phyloP scores from a whole-genome alignment of 2,329 filamentous ascomycete genomes.

The Stachybotrys echinatus region DNA sequence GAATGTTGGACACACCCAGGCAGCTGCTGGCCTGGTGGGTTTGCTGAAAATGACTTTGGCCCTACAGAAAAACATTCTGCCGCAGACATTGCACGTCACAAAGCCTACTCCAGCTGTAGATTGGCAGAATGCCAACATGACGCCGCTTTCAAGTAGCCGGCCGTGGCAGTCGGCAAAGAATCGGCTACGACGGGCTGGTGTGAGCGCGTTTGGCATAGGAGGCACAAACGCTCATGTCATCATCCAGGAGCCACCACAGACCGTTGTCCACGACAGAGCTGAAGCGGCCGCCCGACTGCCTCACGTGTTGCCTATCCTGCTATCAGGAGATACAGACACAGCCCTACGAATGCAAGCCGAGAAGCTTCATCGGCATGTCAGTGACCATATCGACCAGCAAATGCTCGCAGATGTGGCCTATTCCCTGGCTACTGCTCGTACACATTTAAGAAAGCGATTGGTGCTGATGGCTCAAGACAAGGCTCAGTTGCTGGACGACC shows the following conservation, averaged over 20 bases:
- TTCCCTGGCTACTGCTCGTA: conserved; percentile 8
- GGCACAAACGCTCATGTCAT: conserved; percentile 43
- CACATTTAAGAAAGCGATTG: conserved; percentile 5
- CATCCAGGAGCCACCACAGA: conserved; percentile 21
- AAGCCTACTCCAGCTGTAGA: conserved; percentile 8
- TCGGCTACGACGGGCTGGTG: conserved; percentile 32
- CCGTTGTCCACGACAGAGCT: neutral
- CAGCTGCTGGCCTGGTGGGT: conserved; percentile 52
- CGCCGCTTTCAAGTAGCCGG: conserved; percentile 2
- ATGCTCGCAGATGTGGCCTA: conserved; percentile 6
- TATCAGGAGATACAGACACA: conserved; percentile 6
- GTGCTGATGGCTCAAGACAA: conserved; percentile 4
- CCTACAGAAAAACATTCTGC: conserved; percentile 22
- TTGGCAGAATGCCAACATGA: conserved; percentile 8
- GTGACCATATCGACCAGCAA: neutral
- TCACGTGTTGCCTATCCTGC: neutral
- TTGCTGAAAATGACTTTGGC: conserved; percentile 48
- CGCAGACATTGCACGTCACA: conserved; percentile 22
- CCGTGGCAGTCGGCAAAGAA: conserved; percentile 7
- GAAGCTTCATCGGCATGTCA: conserved; percentile 6
- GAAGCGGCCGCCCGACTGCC: neutral
- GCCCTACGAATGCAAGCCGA: conserved; percentile 7
- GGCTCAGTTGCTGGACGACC: conserved; percentile 2
- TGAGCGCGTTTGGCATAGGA: conserved; percentile 46
- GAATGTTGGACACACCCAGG: conserved; percentile 59